Base-by-base conservation (phyloP, 169 alveolate species). In the Plasmodium cynomolgi region DNA sequence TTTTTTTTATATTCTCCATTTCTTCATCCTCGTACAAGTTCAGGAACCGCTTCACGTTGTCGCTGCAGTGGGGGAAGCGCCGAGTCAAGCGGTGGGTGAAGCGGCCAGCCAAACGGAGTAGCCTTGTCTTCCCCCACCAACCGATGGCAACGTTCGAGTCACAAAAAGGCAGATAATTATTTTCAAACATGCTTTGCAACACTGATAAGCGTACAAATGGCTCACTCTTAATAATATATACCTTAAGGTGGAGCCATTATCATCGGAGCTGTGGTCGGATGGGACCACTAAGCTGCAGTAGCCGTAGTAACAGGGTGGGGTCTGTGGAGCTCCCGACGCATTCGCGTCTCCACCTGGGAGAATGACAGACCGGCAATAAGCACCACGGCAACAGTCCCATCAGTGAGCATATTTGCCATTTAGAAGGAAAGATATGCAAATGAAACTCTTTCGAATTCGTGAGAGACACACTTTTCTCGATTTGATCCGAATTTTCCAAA, bases 1-100 rank as follows among this genome's bases (percentile, higher is more conserved):
- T 31, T 80, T 80, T 71, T 90, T 71, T 79, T 8, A 90, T 56
- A 58, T 7, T 20, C 6, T 90, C 83, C 23, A 90, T 90, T 39
- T 90, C 94, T 29, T 80, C 34, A 33, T 81, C 83, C 50, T 90
- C 75, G 26, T 90, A 68, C 20, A 90, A 29, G 47, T 81, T 79
- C 33, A 90, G 54, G 11, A 90, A 15, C 39, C 44, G 20, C 34
- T 68, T 80, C 1, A 90, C 71, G 75, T 90, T 68, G 7, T 80
- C 77, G 33, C 88, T 80, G 58, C 34, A 17, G 41, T 29, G 37
- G 33, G 8, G 23, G n/a, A 31, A 54, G n/a, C 29, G 58, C 8
- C 6, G 9, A 39, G 31, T 13, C 0, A 73, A 20, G 54, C 23
- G 31, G 81, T 3, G 8, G 7, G 54, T 41, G 54, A 41, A 1